Conservation (phyloP, 2,329 filamentous ascomycete species). For the Teratosphaeria viscida region DNA sequence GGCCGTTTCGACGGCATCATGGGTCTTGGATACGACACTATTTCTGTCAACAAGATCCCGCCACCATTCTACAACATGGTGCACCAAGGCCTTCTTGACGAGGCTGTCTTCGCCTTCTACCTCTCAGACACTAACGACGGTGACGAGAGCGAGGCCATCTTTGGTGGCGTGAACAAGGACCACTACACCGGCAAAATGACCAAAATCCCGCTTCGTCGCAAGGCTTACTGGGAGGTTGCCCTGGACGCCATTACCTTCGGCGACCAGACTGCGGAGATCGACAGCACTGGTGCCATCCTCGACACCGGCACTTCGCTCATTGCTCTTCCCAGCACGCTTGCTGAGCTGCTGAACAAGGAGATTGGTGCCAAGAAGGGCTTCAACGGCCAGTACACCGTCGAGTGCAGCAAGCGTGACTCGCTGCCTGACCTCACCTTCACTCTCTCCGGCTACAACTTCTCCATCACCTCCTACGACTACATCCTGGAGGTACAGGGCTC, state of each 20-base stretch:
- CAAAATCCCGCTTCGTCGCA: constrained; percentile 89
- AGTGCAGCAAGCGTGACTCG: constrained; percentile 70
- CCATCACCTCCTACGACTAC: constrained; percentile 81
- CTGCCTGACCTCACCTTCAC: constrained; percentile 90
- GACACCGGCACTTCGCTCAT: constrained; percentile 98
- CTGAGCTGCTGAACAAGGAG: constrained; percentile 92
- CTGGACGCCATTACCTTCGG: constrained; percentile 87
- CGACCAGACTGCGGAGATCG: constrained; percentile 73
- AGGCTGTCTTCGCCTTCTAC: constrained; percentile 94
- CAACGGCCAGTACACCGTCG: constrained; percentile 92
- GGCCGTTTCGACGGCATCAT: constrained; percentile 95
- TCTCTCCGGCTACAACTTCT: constrained; percentile 85
- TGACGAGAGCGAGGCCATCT: constrained; percentile 73
- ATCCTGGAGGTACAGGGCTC: constrained; percentile 89
- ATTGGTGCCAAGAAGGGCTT: constrained; percentile 97
- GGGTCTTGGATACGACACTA: constrained; percentile 86
- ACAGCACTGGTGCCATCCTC: constrained; percentile 90
- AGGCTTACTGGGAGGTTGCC: constrained; percentile 99
- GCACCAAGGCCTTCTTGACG: constrained; percentile 78
- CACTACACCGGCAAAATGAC: constrained; percentile 80
- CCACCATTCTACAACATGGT: constrained; percentile 97
- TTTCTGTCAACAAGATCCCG: constrained; percentile 91
- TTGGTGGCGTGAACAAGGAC: constrained; percentile 75
- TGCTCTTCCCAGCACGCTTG: constrained; percentile 79
- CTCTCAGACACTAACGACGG: constrained; percentile 62